These are phyloP conservation scores for Prototheca wickerhamii DNA, from an alignment of 163 green algal genomes.

Conservation along the genomic window DNA sequence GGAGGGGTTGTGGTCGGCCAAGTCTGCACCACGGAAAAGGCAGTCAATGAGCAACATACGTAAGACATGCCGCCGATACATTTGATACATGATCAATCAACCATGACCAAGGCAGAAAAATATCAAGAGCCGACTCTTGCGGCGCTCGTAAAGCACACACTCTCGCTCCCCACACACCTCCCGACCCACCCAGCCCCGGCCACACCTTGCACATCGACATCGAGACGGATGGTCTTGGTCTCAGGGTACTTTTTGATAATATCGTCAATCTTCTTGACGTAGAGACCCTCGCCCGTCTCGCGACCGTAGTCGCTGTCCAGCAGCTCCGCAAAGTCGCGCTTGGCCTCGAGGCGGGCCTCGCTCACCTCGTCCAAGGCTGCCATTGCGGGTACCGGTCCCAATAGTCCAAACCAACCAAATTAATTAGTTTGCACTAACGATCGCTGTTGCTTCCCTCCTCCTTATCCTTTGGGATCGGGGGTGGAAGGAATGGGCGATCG, in stretches of 20 bases:
- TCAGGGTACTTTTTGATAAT: constrained; percentile 45
- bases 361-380: constrained; percentile 42
- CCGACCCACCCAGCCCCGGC: not conserved
- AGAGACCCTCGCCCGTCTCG: constrained; percentile 33
- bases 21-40: constrained; percentile 29
- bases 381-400: too few relatives aligned
- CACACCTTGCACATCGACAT: constrained; percentile 49
- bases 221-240: constrained; percentile 35
- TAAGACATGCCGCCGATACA: too few relatives aligned
- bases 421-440: not conserved
- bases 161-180: not conserved
- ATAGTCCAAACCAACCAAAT: too few relatives aligned
- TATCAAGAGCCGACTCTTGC: not conserved
- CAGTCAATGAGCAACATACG: too few relatives aligned
- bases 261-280: constrained; percentile 43
- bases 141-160: not conserved
- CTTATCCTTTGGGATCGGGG: not conserved
- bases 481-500: not conserved
- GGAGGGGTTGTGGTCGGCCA: constrained; percentile 40
- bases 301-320: constrained; percentile 60
- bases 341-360: constrained; percentile 56
- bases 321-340: constrained; percentile 68
- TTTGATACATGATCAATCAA: not conserved
- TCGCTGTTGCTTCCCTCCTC: not conserved
- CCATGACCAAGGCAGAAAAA: not conserved